These are phyloP conservation scores for Gaultheria prostrata DNA, from an alignment of 148 eudicot genomes.

Conservation along the genomic window DNA sequence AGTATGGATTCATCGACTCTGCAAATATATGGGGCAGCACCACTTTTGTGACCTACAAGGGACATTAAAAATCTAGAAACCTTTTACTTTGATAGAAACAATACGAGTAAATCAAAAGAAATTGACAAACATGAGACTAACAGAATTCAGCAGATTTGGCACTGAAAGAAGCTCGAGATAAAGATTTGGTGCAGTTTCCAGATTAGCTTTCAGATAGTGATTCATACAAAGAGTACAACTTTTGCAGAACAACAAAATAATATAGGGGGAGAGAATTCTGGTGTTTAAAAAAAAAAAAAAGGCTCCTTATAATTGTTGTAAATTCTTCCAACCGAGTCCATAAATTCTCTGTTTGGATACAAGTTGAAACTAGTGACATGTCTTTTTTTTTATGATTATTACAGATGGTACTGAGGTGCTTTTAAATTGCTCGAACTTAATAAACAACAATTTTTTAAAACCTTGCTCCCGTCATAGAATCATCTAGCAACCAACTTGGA, in stretches of 20 bases:
- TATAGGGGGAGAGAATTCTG: background rate
- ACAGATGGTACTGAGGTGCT: background rate
- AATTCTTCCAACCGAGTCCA: background rate
- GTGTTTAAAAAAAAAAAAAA: background rate
- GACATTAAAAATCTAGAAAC: background rate
- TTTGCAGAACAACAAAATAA: too few relatives aligned
- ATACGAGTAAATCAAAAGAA: background rate
- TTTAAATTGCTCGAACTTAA: background rate
- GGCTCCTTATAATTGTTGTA: background rate
- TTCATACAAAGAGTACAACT: background rate
- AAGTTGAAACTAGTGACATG: background rate
- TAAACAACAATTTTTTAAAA: background rate
- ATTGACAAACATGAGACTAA: background rate
- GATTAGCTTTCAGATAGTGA: background rate
- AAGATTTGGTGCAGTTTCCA: background rate
- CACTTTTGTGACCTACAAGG: background rate
- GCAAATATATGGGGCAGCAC: background rate
- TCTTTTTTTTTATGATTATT: background rate
- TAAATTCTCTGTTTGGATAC: background rate
- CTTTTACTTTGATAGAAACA: background rate
- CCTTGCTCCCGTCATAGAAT: background rate
- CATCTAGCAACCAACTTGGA: conserved; percentile 8
- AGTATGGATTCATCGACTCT: background rate
- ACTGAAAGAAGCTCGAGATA: background rate
- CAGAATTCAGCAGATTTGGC: background rate